Evolutionary conservation across 371 early-diverging fungal species (phyloP).

Genomic region (Syncephalastrum monosporum): DNA sequence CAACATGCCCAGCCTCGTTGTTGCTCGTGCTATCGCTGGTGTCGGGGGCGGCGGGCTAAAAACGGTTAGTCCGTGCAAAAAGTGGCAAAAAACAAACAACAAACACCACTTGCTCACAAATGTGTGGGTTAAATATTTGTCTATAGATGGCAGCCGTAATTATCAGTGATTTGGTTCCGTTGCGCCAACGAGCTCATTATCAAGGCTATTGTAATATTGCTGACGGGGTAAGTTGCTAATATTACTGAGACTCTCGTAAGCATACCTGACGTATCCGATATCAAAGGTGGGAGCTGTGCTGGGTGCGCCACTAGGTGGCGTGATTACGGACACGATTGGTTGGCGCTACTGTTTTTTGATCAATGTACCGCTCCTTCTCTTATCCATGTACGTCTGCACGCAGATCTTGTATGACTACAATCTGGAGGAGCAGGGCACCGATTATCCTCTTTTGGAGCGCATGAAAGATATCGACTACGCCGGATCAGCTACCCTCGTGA

Average conservation of each 20-base stretch:
- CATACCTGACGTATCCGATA: constrained; percentile 27
- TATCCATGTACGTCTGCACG: constrained; percentile 49
- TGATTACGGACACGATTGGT: constrained; percentile 48
- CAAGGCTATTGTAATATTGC: constrained; percentile 51
- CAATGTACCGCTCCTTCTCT: constrained; percentile 69
- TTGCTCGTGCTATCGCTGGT: constrained; percentile 74
- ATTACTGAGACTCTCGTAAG: background rate
- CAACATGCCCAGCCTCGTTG: constrained; percentile 66
- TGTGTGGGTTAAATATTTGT: constrained; percentile 13
- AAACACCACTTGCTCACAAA: too few species aligned
- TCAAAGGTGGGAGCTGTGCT: constrained; percentile 64
- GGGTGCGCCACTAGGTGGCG: constrained; percentile 73
- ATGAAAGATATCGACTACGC: constrained; percentile 64
- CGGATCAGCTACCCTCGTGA: constrained; percentile 55
- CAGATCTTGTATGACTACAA: constrained; percentile 40
- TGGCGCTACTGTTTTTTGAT: constrained; percentile 73
- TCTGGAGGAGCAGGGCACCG: constrained; percentile 25
- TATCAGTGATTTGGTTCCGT: constrained; percentile 42
- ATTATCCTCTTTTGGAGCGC: constrained; percentile 47
- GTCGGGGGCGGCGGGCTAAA: constrained; percentile 74
- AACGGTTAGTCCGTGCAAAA: constrained; percentile 25
- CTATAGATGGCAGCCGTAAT: constrained; percentile 27
- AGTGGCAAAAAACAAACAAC: too few species aligned
- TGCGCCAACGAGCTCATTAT: constrained; percentile 49
- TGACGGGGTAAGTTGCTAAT: constrained; percentile 43